Evolutionary conservation across 2,329 filamentous ascomycete species (phyloP).

Genomic region (Clonostachys rosea): DNA sequence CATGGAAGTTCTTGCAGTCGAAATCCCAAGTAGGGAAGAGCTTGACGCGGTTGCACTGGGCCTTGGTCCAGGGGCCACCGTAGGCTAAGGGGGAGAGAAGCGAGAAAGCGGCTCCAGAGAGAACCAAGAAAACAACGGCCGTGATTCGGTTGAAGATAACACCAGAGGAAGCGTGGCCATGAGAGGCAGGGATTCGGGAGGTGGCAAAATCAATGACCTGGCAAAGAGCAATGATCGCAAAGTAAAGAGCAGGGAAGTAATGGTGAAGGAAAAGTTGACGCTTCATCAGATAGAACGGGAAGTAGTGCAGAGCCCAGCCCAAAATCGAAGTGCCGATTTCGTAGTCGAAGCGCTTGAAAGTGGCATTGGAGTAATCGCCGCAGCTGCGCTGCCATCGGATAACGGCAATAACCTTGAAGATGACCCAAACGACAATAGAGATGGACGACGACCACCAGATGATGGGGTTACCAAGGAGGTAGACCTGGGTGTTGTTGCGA

Average conservation of each 20-base stretch:
- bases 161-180: conserved; percentile 14
- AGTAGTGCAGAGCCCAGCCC: conserved; percentile 97
- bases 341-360: conserved; percentile 96
- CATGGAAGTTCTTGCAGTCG: conserved; percentile 92
- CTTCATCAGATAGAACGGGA: conserved; percentile 97
- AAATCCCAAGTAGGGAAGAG: conserved; percentile 90
- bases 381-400: conserved; percentile 93
- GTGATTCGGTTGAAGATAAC: conserved; percentile 69
- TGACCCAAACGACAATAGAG: conserved; percentile 69
- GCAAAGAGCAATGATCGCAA: conserved; percentile 83
- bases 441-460: conserved; percentile 90
- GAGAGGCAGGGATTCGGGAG: conserved; percentile 54
- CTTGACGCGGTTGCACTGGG: conserved; percentile 82
- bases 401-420: conserved; percentile 83
- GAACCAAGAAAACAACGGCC: conserved; percentile 67
- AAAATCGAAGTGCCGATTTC: conserved; percentile 88
- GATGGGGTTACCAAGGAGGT: conserved; percentile 89
- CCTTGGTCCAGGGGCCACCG: conserved; percentile 89
- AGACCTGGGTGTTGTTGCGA: conserved; percentile 88
- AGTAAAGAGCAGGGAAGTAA: conserved; percentile 96
- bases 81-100: conserved; percentile 89
- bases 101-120: conserved; percentile 72
- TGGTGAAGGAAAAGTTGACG: conserved; percentile 98
- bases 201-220: conserved; percentile 86
- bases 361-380: conserved; percentile 75